A percentile compares a stretch with the other conserved stretches of the same genome.
Evolutionary conservation across 2,329 filamentous ascomycete species (phyloP).

Genomic region (Colletotrichum coccodes): DNA sequence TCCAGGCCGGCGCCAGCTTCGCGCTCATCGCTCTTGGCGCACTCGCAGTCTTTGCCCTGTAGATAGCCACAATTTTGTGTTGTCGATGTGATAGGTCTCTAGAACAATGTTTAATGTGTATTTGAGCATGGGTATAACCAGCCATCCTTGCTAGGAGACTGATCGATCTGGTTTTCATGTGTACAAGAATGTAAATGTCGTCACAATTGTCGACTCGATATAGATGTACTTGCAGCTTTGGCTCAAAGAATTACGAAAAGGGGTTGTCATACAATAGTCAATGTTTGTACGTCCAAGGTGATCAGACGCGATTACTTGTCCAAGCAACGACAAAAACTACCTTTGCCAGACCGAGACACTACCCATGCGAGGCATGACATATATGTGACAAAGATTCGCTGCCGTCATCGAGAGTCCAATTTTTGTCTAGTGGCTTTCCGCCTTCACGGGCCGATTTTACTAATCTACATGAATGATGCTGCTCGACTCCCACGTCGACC

Average conservation of each 20-base stretch:
- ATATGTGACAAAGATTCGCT: no score
- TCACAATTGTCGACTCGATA: not conserved
- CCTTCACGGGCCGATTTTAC: not conserved
- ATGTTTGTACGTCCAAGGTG: not conserved
- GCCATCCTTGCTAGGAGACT: not conserved
- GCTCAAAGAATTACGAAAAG: not conserved
- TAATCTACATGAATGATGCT: conserved; percentile 17
- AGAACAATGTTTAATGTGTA: not conserved
- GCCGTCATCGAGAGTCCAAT: not conserved
- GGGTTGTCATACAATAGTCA: not conserved
- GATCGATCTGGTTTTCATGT: not conserved
- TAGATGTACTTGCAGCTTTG: not conserved
- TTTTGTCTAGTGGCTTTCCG: conserved; percentile 1
- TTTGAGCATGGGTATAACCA: not conserved
- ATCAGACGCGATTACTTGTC: no score
- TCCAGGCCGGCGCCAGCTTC: conserved; percentile 24
- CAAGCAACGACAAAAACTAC: no score
- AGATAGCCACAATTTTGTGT: not conserved
- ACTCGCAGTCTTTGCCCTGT: conserved; percentile 13
- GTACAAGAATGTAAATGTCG: not conserved
- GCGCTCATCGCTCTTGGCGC: conserved; percentile 21
- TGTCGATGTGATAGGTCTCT: not conserved
- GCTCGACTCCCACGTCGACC: not conserved
- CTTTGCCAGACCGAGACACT: no score
- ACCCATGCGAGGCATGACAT: no score